Evolutionary conservation across 2,329 filamentous ascomycete genomes (phyloP).

Genomic region (Orbilia quercus): DNA sequence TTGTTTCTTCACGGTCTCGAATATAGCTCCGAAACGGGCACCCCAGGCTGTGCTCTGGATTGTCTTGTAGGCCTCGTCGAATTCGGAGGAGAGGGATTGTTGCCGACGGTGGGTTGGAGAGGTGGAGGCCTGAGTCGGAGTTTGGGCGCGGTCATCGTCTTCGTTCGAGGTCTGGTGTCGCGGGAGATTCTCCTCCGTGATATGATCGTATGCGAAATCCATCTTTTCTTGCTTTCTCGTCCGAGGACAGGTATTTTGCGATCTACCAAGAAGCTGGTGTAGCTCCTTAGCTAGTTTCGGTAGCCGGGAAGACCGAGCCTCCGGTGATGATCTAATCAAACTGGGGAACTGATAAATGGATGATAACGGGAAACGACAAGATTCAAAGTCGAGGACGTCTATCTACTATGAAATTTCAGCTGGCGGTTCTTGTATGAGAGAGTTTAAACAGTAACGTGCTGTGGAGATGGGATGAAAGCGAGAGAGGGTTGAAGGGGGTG

Average conservation of each 20-base stretch:
- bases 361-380: neutral
- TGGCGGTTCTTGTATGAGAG: neutral
- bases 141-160: constrained; percentile 64
- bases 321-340: constrained; percentile 5
- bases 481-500: constrained; percentile 17
- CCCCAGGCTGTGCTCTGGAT: constrained; percentile 94
- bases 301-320: constrained; percentile 12
- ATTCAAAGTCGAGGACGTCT: constrained; percentile 1
- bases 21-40: constrained; percentile 83
- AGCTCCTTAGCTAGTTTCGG: neutral
- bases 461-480: constrained; percentile 13
- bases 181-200: constrained; percentile 81
- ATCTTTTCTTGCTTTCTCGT: constrained; percentile 67
- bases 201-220: constrained; percentile 98
- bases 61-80: constrained; percentile 94
- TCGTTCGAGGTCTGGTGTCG: constrained; percentile 68
- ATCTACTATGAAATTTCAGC: neutral
- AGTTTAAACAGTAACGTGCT: neutral
- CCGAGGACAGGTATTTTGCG: neutral
- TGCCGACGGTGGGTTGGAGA: constrained; percentile 59
- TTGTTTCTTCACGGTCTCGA: constrained; percentile 93
- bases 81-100: constrained; percentile 80
- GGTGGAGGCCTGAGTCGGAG: constrained; percentile 59
- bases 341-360: constrained; percentile 3
- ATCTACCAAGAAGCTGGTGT: constrained; percentile 2